A percentile compares a stretch with the other conserved stretches of the same genome.
Evolutionary conservation across 305 asterid genomes (phyloP).

Genomic region (Fraxinus xanthoxyloides): DNA sequence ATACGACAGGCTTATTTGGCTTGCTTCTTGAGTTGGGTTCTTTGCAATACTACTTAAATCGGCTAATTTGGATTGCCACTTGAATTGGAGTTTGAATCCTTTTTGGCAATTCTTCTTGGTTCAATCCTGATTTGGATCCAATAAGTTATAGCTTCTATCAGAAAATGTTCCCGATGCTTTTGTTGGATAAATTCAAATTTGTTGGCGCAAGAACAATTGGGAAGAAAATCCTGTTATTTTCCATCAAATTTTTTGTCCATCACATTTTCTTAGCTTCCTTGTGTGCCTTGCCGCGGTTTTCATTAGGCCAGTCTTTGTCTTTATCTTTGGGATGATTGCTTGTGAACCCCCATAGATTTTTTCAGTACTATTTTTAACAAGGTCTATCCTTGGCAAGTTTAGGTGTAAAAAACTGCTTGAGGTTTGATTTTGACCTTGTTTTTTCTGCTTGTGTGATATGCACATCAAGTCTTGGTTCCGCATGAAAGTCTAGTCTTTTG

Average conservation of each 20-base stretch:
- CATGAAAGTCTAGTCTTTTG: not conserved
- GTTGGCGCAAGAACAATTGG: not conserved
- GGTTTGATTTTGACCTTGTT: not conserved
- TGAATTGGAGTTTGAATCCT: not conserved
- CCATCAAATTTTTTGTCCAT: not conserved
- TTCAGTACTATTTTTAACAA: not conserved
- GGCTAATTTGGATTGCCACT: not conserved
- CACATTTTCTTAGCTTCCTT: not conserved
- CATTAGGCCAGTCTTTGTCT: not conserved
- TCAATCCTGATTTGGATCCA: not conserved
- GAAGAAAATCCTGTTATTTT: not conserved
- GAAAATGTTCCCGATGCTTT: not conserved
- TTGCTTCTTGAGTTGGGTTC: not conserved
- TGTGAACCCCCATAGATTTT: not conserved
- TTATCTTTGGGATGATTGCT: not conserved
- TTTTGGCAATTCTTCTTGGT: not conserved
- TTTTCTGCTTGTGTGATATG: not conserved
- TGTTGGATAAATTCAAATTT: not conserved
- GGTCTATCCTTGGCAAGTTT: not conserved
- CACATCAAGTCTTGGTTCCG: not conserved
- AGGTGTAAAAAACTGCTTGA: not conserved
- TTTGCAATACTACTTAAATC: not conserved
- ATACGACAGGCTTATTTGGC: not conserved
- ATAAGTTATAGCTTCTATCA: not conserved
- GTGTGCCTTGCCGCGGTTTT: not conserved